Percentiles rank a stretch among this genome's conserved stretches.
These are phyloP conservation scores for Spirogloea muscicola DNA, from an alignment of 139 green algal species.

Conservation along the genomic window DNA sequence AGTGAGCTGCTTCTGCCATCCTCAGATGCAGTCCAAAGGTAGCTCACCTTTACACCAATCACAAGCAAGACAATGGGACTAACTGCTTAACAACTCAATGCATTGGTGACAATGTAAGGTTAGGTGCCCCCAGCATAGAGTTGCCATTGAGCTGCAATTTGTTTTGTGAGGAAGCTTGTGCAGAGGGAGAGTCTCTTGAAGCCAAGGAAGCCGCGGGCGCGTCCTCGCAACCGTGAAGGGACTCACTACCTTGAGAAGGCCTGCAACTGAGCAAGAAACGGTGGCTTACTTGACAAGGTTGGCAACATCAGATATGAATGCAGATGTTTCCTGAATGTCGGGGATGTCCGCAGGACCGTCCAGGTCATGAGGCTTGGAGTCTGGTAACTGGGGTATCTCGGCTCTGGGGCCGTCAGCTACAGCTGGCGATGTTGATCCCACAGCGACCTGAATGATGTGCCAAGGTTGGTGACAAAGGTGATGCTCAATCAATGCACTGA, in stretches of 20 bases:
- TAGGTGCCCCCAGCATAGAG: too few species aligned
- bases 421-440: conserved; percentile 3
- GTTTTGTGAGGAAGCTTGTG: neutral
- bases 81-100: conserved; percentile 1
- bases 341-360: neutral
- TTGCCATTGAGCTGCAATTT: neutral
- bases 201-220: neutral
- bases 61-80: neutral
- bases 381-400: conserved; percentile 5
- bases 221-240: neutral
- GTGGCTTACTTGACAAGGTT: conserved; percentile 33
- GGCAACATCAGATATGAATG: conserved; percentile 22
- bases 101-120: too few species aligned
- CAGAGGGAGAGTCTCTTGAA: neutral
- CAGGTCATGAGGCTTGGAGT: neutral
- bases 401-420: too few species aligned
- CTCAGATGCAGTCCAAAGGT: neutral
- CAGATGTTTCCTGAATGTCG: conserved; percentile 26
- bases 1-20: too few species aligned
- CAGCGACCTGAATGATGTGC: conserved; percentile 10
- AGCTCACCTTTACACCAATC: neutral
- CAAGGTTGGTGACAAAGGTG: neutral
- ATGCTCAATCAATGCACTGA: neutral
- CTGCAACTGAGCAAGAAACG: neutral
- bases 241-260: neutral